Evolutionary conservation across 108 stramenopile genomes (phyloP), one percentile per base, ranked within the genome.

Genomic region (Cyclotella choctawhatcheeana): DNA sequence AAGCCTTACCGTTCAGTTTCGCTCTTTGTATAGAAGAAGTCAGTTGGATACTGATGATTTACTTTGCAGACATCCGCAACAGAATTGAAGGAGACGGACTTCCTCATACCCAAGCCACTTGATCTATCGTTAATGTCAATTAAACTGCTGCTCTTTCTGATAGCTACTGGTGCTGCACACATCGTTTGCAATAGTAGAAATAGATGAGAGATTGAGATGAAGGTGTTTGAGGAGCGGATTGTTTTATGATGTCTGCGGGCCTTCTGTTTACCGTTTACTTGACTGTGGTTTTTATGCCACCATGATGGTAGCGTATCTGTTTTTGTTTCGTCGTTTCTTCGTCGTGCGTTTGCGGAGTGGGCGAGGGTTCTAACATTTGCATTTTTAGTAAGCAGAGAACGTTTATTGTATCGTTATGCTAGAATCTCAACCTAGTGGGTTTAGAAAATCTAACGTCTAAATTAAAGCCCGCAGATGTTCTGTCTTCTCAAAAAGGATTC

Each of bases 21-120:
- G 12, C 1, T 24, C 34, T 45, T 50, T 20, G 65, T 52, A 24
- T 67, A 67, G 34, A 67, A 67, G 45, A 53, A 67, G 24, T 67
- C 65, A 20, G 48, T 2, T 18, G 65, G 65, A 67, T 67, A 67
- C 1, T 40, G 37, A 24, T 60, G 40, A 25, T 22, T 22, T 1
- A 60, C 40, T 60, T 60, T n/a, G 2, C 20, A 24, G 7, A 60
- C 40, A 26, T 60, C 40, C 4, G 59, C 21, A 18, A 60, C 48
- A 2, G 65, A 52, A 24, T 24, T 67, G 65, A 67, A 67, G 32
- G 34, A 53, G 17, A 47, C 65, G 17, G 32, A 34, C 24, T 50
- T 53, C 44, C 50, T 60, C 21, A 40, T 20, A 1, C 40, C 21
- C 3, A 60, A 43, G 37, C 20, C 37, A 17, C n/a, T 21, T 22